Base-by-base conservation (phyloP, 2,329 filamentous ascomycete genomes). In the Simplicillium sp. region DNA sequence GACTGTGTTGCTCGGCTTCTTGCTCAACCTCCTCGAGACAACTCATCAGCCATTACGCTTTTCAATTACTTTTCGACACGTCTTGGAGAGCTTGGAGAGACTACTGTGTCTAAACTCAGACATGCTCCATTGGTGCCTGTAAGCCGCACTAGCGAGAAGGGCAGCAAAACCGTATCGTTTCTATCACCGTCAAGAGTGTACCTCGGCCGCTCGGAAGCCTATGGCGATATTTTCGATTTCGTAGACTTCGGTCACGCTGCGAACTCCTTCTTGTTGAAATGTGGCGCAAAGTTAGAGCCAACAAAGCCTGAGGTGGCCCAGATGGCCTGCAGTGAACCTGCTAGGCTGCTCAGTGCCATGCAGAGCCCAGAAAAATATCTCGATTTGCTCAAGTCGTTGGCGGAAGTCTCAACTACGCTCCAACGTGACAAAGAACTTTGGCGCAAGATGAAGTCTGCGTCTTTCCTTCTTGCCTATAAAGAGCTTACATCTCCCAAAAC, bases 161-260 rank as follows among this genome's bases (percentile, higher is more conserved):
- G 62, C 33, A 38, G 56, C 41, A 55, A 52, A 34, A 53, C 39
- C 2, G 33, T 53, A 2, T 49, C 52, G 3, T 50, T 58, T 50
- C 70, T 88, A 35, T 71, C 76, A 13, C 90, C 92, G 5, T 75
- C 73, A 36, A 71, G 80, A 33, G 88, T 84, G 47, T 98, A 95
- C 57, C 70, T 98, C 2, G 92, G 92, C 8, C 81, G 49, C 20
- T 79, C 73, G 6, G 58, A 65, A 2, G 71, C 70, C 7, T 98
- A 94, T 53, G 84, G 79, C 11, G 85, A 94, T 28, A 94, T 98
- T 28, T 95, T 98, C 50, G 88, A 97, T 56, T 98, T 96, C 60
- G 89, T 97, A 12, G 86, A 97, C 57, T 98, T 96, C 64, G 88
- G 90, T 0, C 66, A 73, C 29, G 81, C 90, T 55, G 90, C 87